These are phyloP conservation scores for Pelargonium fulgidum DNA, from an alignment of 441 rosid species.

Conservation along the genomic window DNA sequence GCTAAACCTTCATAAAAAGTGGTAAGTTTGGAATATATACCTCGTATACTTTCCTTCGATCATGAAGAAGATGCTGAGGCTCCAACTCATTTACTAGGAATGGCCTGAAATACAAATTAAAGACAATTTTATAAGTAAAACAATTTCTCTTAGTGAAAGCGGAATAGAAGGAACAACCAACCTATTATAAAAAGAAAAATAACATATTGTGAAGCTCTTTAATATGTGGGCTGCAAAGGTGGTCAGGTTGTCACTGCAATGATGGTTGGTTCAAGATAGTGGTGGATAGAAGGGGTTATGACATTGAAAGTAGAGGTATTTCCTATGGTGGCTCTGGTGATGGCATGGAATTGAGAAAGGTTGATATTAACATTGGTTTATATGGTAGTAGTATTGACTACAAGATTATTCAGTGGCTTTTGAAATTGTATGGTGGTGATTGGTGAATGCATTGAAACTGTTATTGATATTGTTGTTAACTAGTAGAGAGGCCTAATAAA, in stretches of 20 bases:
- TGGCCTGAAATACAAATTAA: conserved; percentile 67
- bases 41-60: conserved; percentile 96
- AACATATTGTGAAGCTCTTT: neutral
- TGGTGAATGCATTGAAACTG: neutral
- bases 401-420: neutral
- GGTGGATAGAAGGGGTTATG: neutral
- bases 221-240: neutral
- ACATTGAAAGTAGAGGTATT: neutral
- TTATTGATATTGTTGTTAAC: neutral
- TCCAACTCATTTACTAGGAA: conserved; percentile 85
- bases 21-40: conserved; percentile 36
- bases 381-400: neutral
- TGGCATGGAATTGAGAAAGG: neutral
- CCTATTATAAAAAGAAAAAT: neutral
- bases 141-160: no score
- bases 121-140: conserved; percentile 9
- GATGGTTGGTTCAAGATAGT: neutral
- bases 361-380: neutral
- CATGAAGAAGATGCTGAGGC: conserved; percentile 94
- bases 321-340: neutral
- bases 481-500: neutral
- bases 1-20: neutral
- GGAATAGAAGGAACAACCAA: no score
- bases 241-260: neutral
- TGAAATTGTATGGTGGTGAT: neutral